These are phyloP conservation scores for Cryptococcus depauperatus DNA, from an alignment of 1,284 basidiomycete species.

Conservation along the genomic window DNA sequence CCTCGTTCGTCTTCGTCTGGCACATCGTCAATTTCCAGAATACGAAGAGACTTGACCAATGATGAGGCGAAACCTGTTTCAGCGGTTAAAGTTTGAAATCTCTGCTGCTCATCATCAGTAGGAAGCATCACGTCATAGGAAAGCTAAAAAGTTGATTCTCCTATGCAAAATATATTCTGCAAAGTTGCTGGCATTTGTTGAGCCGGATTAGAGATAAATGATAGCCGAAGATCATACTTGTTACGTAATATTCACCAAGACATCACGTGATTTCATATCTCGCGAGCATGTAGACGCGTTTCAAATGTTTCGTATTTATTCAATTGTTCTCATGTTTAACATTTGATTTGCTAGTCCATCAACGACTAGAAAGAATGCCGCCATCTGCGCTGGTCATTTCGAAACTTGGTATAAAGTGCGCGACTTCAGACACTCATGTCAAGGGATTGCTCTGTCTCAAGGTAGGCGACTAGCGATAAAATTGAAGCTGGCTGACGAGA, in stretches of 20 bases:
- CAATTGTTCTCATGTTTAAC: too few species aligned
- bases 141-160: neutral
- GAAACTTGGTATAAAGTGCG: conserved; percentile 30
- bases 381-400: conserved; percentile 27
- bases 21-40: neutral
- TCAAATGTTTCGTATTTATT: neutral
- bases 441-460: conserved; percentile 32
- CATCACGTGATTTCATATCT: neutral
- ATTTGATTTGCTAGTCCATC: too few species aligned
- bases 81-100: neutral
- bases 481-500: neutral
- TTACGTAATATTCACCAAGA: neutral
- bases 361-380: conserved; percentile 11
- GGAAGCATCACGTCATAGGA: neutral
- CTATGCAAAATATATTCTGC: neutral
- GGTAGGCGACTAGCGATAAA: conserved; percentile 12
- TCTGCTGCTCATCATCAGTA: neutral
- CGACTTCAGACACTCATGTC: conserved; percentile 18
- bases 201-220: neutral
- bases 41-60: neutral
- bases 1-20: neutral
- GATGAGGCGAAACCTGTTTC: neutral
- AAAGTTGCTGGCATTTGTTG: neutral
- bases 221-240: neutral
- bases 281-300: neutral